Evolutionary conservation across 495 filamentous ascomycete species (phyloP), one percentile per base, ranked within the genome.

Genomic region (Aspergillus indologenus): DNA sequence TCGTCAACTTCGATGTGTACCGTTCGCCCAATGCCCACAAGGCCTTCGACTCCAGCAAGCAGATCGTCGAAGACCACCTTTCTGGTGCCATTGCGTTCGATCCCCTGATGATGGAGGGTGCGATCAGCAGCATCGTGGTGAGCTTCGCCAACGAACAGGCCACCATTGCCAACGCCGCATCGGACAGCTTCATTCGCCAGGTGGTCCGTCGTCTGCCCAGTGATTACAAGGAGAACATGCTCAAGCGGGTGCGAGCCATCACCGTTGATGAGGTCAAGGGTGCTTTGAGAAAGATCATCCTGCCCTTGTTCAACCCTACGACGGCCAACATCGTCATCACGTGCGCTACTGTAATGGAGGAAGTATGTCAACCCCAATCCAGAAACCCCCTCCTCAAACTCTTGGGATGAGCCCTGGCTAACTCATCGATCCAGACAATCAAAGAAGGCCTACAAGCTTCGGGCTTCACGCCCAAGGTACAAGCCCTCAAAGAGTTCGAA

Each of bases 1-100:
- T 89, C 54, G 72, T 96, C 50, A 84, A 86, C 58, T 92, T 92
- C 71, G 81, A 82, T 53, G 87, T 98, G 46, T 96, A 92, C 76
- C 86, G 92, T 21, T 93, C 92, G 7, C 93, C 94, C 0, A 89
- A 96, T 57, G 87, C 90, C 5, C 90, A 87, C 76, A 92, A 90
- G 67, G 94, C 95, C 1, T 96, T 92, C 68, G 76, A 81, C 53
- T 87, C 88, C 1, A 86, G 86, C 61, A 87, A 87, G 61, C 77
- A 85, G 49, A 89, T 92, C 26, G 83, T 98, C 40, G 83, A 87
- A 55, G 84, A 85, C 40, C 83, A 85, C 62, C 79, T 85, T n/a
- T 77, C 75, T 40, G 88, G 87, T 12, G 71, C 67, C 14, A 75
- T 77, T 1, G 75, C 75, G 29, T 89, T 99, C 52, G 90, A 98